phyloP scores from a whole-genome alignment of 345 rosid genomes.

The Alliaria petiolata region DNA sequence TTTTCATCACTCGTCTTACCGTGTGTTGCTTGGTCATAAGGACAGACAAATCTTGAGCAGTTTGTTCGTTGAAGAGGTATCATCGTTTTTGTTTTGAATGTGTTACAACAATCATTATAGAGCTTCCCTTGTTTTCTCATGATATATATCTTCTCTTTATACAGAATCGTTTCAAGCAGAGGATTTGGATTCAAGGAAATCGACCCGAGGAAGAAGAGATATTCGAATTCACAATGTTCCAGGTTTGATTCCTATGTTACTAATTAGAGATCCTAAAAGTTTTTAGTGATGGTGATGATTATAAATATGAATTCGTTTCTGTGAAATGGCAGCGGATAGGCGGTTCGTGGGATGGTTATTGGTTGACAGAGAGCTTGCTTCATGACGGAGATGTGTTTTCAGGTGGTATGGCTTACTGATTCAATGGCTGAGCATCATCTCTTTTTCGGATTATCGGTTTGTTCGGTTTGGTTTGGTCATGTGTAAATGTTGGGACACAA shows the following conservation, averaged over 20 bases:
- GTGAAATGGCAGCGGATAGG: conserved; percentile 64
- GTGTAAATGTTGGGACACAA: neutral
- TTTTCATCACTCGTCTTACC: conserved; percentile 88
- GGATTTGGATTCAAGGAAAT: conserved; percentile 82
- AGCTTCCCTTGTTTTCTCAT: conserved; percentile 4
- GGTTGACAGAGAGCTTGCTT: conserved; percentile 86
- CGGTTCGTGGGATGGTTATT: conserved; percentile 94
- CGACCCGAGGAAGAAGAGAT: conserved; percentile 89
- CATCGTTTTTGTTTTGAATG: neutral
- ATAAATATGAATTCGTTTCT: neutral
- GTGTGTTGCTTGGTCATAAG: conserved; percentile 84
- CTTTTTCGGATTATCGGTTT: neutral
- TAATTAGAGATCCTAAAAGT: neutral
- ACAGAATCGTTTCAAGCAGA: conserved; percentile 80
- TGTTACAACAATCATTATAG: neutral
- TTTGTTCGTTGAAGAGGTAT: conserved; percentile 78
- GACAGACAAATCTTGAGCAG: conserved; percentile 80
- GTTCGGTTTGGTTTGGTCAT: neutral
- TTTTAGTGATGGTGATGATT: neutral
- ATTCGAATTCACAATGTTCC: conserved; percentile 86
- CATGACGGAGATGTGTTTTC: conserved; percentile 84
- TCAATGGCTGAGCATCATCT: neutral
- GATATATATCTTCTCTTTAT: neutral
- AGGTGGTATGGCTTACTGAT: conserved; percentile 84
- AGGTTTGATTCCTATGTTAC: conserved; percentile 42